Evolutionary conservation across 495 filamentous ascomycete species (phyloP).

Genomic region (Podospora australis): DNA sequence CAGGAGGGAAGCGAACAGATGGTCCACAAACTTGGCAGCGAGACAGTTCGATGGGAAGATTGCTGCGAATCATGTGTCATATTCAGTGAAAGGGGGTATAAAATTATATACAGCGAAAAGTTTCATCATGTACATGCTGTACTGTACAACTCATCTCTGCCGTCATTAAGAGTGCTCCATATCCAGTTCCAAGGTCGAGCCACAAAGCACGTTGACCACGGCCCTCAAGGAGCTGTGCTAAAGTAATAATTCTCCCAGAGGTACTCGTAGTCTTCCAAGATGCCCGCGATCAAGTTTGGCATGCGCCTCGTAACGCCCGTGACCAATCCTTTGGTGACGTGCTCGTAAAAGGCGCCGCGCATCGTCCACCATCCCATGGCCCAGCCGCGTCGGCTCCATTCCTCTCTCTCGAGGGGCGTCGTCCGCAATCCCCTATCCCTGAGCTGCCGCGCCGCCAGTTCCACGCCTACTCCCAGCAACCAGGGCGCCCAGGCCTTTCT

Average conservation of each 20-base stretch:
- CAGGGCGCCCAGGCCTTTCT: constrained; percentile 76
- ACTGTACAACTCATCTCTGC: too few relatives aligned
- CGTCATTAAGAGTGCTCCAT: too few relatives aligned
- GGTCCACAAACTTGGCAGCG: too few relatives aligned
- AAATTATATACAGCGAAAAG: too few relatives aligned
- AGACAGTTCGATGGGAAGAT: too few relatives aligned
- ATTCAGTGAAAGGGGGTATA: too few relatives aligned
- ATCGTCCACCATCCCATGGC: constrained; percentile 90
- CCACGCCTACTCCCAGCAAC: constrained; percentile 79
- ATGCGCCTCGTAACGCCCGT: constrained; percentile 65
- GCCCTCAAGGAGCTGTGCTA: too few relatives aligned
- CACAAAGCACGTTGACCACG: too few relatives aligned
- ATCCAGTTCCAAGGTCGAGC: too few relatives aligned
- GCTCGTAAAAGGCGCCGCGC: constrained; percentile 93
- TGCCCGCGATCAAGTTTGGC: constrained; percentile 68
- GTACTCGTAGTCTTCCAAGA: constrained; percentile 93
- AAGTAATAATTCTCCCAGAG: constrained; percentile 99
- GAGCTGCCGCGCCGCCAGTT: constrained; percentile 79
- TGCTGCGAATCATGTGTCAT: too few relatives aligned
- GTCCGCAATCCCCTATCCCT: constrained; percentile 67
- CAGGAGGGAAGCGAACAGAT: too few relatives aligned
- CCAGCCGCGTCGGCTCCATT: constrained; percentile 79
- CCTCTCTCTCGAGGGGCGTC: constrained; percentile 81
- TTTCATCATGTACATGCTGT: too few relatives aligned
- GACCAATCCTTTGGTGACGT: constrained; percentile 77